Evolutionary conservation across 805 yeast species (phyloP), one percentile per base, ranked within the genome.

Genomic region (Saturnispora zaruensis): DNA sequence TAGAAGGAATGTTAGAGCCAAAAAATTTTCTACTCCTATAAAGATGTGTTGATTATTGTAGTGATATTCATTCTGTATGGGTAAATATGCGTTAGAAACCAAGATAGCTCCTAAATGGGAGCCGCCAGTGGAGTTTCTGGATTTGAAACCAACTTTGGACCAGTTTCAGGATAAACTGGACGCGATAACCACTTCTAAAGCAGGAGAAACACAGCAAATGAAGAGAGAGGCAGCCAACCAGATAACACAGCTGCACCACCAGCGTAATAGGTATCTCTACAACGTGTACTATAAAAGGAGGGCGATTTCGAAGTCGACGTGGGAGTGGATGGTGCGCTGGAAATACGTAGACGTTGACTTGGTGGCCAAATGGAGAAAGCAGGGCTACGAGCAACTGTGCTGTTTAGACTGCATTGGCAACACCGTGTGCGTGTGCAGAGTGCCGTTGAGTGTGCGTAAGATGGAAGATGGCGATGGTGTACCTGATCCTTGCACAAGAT

Each of bases 361-460:
- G 50, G 86, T 89, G 28, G 91, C 96, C 21, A 89, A 83, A 70
- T 70, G 73, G 73, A 63, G 63, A 48, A 70, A 69, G 46, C 64
- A 60, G 54, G 96, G 96, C 8, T 89, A 89, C 63, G 96, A 89
- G 61, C 77, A 82, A 50, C 67, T 89, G 44, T 89, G 97, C 61
- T 89, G 97, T 62, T 64, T 89, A 52, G 74, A 76, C 54, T 89
- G 97, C 62, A 87, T 89, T 32, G 84, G 82, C 57, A 79, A 79
- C 5, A 75, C 79, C 5, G 77, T 88, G 0, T 89, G 97, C 65
- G 78, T 89, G 20, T 89, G 97, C 61, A 68, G 97, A 49, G 96
- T 89, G 2, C 96, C 96, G 1, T 73, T 79, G 55, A 75, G 75
- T 1, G 54, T 46, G 2, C 23, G 52, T 13, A 77, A 73, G 3